Percentiles rank a stretch among this genome's conserved stretches.
These are phyloP conservation scores for Solanum virginianum DNA, from an alignment of 257 asterid species.

Conservation along the genomic window DNA sequence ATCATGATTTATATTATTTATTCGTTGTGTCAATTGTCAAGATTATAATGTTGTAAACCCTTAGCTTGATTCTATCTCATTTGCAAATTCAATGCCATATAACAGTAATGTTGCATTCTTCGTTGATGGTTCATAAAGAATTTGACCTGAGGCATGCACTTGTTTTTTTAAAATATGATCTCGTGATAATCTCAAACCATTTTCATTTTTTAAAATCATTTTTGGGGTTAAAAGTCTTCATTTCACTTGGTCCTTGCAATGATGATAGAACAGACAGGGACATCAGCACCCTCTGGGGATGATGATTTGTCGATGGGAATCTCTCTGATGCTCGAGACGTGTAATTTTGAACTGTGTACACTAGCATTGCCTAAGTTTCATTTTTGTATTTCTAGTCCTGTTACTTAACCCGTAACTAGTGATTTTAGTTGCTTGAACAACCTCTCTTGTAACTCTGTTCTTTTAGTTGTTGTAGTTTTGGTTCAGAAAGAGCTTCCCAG, in stretches of 20 bases:
- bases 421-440: too few species aligned
- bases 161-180: background rate
- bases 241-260: slow-evolving; percentile 14
- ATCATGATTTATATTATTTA: background rate
- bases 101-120: background rate
- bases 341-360: background rate
- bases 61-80: background rate
- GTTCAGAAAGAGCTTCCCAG: background rate
- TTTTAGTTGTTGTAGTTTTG: background rate
- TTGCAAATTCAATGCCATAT: background rate
- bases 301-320: slow-evolving; percentile 68
- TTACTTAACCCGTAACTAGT: too few species aligned
- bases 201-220: too few species aligned
- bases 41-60: background rate
- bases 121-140: background rate
- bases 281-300: slow-evolving; percentile 36
- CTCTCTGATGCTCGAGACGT: slow-evolving; percentile 48
- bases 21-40: background rate
- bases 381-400: background rate
- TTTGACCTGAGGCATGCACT: background rate
- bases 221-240: background rate
- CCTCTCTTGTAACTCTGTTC: background rate
- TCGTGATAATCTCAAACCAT: background rate
- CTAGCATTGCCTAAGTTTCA: background rate
- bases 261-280: slow-evolving; percentile 70